phyloP scores from a whole-genome alignment of 2,329 filamentous ascomycete genomes.

The Cytospora piceae region DNA sequence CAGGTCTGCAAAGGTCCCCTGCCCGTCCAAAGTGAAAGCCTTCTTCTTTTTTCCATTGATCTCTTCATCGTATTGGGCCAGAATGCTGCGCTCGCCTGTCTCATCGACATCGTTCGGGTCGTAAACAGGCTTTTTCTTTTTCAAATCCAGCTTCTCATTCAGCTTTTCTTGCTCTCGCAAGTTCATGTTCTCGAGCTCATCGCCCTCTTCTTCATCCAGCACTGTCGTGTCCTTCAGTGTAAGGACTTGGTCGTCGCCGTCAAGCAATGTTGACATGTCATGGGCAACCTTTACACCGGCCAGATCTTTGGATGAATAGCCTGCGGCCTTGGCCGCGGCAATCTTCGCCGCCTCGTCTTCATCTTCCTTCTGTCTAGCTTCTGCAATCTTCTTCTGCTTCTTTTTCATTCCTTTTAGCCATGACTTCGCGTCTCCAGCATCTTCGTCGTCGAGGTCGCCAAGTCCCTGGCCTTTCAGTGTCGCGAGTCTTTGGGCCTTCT shows the following conservation, averaged over 20 bases:
- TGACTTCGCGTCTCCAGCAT: constrained; percentile 74
- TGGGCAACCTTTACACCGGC: constrained; percentile 92
- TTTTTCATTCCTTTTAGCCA: constrained; percentile 94
- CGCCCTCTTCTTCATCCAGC: constrained; percentile 80
- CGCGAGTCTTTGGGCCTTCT: constrained; percentile 75
- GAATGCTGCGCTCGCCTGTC: constrained; percentile 66
- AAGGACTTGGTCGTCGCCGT: constrained; percentile 83
- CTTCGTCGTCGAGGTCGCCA: constrained; percentile 71
- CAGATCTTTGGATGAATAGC: constrained; percentile 85
- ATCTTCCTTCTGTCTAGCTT: constrained; percentile 71
- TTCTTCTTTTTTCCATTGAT: constrained; percentile 89
- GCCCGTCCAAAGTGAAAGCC: constrained; percentile 80
- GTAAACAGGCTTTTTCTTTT: constrained; percentile 89
- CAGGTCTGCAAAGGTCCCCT: constrained; percentile 70
- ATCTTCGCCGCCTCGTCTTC: constrained; percentile 79
- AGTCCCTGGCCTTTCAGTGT: constrained; percentile 82
- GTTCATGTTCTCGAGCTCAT: constrained; percentile 82
- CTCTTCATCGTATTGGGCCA: constrained; percentile 95
- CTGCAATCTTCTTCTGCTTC: constrained; percentile 86
- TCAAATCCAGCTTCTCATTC: constrained; percentile 76
- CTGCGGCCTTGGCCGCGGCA: constrained; percentile 60
- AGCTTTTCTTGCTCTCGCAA: constrained; percentile 74
- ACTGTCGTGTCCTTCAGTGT: constrained; percentile 94
- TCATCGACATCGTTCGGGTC: constrained; percentile 78
- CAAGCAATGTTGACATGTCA: constrained; percentile 79